Evolutionary conservation across 2,329 filamentous ascomycete species (phyloP).

Genomic region (Aspergillus fijiensis): DNA sequence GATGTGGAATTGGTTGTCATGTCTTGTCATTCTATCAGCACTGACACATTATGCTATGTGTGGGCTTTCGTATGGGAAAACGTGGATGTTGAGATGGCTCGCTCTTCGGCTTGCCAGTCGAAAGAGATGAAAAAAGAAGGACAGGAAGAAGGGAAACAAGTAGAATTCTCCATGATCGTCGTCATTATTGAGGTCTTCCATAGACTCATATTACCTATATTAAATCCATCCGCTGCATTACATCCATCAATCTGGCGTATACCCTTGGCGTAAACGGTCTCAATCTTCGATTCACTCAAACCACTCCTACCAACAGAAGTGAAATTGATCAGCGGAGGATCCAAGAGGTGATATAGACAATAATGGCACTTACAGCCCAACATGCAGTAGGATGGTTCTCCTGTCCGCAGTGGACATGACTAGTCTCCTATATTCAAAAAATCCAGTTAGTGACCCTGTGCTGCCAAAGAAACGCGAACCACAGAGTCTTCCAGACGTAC

Average conservation of each 20-base stretch:
- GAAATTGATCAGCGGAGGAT: neutral
- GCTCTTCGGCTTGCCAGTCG: neutral
- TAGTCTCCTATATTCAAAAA: neutral
- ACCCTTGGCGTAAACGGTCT: neutral
- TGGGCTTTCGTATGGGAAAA: neutral
- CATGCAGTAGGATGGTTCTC: neutral
- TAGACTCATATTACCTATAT: too few relatives aligned
- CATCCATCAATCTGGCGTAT: neutral
- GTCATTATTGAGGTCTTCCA: neutral
- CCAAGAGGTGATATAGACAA: neutral
- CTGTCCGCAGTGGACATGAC: constrained; percentile 5
- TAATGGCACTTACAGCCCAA: constrained; percentile 2
- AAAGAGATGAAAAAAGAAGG: neutral
- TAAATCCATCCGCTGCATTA: neutral
- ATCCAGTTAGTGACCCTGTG: neutral
- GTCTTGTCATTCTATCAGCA: too few relatives aligned
- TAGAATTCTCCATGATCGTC: neutral
- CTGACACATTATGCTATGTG: neutral
- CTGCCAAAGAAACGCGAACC: too few relatives aligned
- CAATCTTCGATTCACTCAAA: neutral
- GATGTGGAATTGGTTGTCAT: too few relatives aligned
- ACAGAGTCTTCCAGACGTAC: neutral
- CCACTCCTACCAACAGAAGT: neutral
- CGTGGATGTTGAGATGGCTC: neutral
- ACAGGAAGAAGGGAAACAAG: neutral